Evolutionary conservation across 2,329 filamentous ascomycete species (phyloP), one percentile per base, ranked within the genome.

Genomic region (Botryotinia calthae): DNA sequence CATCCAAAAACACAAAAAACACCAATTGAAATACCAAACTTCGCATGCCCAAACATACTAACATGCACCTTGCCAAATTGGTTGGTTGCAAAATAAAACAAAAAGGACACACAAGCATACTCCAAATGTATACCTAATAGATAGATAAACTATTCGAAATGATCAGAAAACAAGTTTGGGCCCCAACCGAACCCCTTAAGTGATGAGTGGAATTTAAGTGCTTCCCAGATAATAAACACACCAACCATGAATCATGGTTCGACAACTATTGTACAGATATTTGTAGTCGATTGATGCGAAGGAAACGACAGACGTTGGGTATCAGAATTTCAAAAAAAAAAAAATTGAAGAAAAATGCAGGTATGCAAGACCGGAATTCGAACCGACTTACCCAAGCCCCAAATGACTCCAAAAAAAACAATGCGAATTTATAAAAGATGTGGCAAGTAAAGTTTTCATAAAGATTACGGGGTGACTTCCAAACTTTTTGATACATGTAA

Each of bases 291-390:
- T 65, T 62, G 51, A 65, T 42, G 46, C 44, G 44, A 65, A 42
- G 58, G 59, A 71, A 71, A 71, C 42, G 69, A 65, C 58, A 65
- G 69, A 65, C 46, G 37, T 48, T 71, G 69, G 69, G 69, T 71
- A 71, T 71, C 69, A 71, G 69, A 71, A 71, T 56, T 66, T 40
- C 40, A 44, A 51, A 54, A 46, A 37, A 37, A 37, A 34, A 34
- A 34, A 34, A 65, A 51, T 71, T 22, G 59, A 44, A 44, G 51
- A 69, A 69, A 65, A 25, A 65, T 54, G 42, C 69, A 51, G 37
- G 46, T 71, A 65, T 71, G 69, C 69, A 71, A 71, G 59, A 71
- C 46, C 59, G 20, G 59, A 71, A 56, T 61, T 59, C 31, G 37
- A 51, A 48, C 69, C 59, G 46, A 51, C 34, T 59, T 46, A 37